Conservation (phyloP, 371 early-diverging fungal genomes). For the Mortierella sp. region DNA sequence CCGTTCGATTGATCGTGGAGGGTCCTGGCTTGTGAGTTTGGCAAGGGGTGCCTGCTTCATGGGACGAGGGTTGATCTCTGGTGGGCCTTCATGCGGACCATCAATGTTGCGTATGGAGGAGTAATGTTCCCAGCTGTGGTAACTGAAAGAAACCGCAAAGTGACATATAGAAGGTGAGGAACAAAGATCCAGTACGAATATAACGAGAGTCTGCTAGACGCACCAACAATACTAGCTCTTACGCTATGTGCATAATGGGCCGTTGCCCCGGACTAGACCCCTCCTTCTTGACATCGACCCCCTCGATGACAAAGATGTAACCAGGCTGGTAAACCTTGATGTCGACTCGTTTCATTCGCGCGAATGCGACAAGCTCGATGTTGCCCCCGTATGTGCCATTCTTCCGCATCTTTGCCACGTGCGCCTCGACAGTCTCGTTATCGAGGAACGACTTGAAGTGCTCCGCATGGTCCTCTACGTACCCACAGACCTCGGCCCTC, state of each 20-base stretch:
- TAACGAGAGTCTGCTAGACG: no score
- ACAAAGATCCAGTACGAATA: no score
- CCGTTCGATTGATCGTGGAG: conserved; percentile 36
- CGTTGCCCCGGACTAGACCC: conserved; percentile 55
- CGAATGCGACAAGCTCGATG: conserved; percentile 87
- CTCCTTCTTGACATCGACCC: conserved; percentile 56
- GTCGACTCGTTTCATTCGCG: conserved; percentile 70
- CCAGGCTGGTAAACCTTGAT: conserved; percentile 87
- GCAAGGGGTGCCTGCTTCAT: conserved; percentile 23
- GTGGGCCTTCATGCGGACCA: conserved; percentile 73
- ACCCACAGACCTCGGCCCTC: conserved; percentile 73
- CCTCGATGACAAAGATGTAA: conserved; percentile 78
- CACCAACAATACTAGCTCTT: conserved; percentile 29
- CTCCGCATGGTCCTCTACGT: conserved; percentile 70
- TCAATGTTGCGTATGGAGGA: conserved; percentile 76
- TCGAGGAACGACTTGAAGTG: conserved; percentile 81
- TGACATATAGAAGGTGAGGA: no score
- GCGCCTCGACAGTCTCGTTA: conserved; percentile 72
- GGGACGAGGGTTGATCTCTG: conserved; percentile 62
- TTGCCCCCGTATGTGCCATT: conserved; percentile 86
- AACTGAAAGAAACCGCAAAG: no score
- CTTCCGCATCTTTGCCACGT: conserved; percentile 77
- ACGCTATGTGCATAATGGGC: conserved; percentile 79
- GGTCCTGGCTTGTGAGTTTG: conserved; percentile 26
- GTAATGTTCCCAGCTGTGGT: conserved; percentile 91